Percentiles rank a stretch among this genome's conserved stretches.
phyloP scores from a whole-genome alignment of 2,329 filamentous ascomycete genomes.

The Sclerotinia minor region DNA sequence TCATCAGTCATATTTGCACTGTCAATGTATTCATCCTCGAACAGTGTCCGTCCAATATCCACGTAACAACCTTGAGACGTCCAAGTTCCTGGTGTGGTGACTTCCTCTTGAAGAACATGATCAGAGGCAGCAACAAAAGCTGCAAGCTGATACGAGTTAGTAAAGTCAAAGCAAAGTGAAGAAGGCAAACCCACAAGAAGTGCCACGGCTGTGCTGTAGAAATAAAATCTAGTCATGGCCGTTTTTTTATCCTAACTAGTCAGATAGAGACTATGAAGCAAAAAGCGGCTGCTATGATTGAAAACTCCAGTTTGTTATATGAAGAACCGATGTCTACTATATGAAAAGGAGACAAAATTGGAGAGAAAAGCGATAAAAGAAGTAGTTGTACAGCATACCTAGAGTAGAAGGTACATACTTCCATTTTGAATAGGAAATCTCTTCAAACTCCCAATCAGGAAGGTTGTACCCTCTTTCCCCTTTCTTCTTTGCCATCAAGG shows the following conservation, averaged over 20 bases:
- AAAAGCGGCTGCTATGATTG: too few relatives aligned
- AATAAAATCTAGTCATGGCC: background rate
- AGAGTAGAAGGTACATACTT: background rate
- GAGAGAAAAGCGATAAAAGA: background rate
- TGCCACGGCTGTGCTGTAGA: background rate
- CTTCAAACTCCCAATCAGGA: background rate
- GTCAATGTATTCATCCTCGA: slow-evolving; percentile 29
- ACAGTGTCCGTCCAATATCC: slow-evolving; percentile 33
- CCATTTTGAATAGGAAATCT: background rate
- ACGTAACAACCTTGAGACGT: slow-evolving; percentile 37
- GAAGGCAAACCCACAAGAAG: background rate
- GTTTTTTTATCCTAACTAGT: too few relatives aligned
- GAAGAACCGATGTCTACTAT: background rate
- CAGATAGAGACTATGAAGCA: background rate
- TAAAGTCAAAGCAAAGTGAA: background rate
- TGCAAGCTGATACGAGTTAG: slow-evolving; percentile 1
- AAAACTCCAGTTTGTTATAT: background rate
- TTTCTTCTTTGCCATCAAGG: background rate
- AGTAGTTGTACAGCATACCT: background rate
- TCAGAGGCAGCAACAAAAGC: background rate
- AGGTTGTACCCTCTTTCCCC: background rate
- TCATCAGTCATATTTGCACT: slow-evolving; percentile 35
- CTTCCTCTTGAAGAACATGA: background rate
- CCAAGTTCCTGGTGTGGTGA: slow-evolving; percentile 32
- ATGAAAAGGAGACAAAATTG: background rate